Percentiles rank a stretch among this genome's conserved stretches.
Conservation (phyloP, 2,329 filamentous ascomycete species). For the Colletotrichum scovillei region DNA sequence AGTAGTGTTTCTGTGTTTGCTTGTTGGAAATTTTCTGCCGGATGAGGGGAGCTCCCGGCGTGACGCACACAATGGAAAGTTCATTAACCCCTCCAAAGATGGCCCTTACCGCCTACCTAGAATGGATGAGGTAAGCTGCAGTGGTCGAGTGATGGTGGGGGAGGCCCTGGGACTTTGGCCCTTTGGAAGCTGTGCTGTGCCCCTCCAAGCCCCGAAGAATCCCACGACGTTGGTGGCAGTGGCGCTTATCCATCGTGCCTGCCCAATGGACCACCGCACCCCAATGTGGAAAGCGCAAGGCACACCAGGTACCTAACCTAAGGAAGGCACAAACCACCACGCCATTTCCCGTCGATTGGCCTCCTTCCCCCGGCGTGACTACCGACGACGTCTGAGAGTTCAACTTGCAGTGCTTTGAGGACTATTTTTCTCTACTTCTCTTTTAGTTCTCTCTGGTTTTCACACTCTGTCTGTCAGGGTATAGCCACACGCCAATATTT, state of each 20-base stretch:
- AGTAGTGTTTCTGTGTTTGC: background rate
- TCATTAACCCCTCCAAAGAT: slow-evolving; percentile 4
- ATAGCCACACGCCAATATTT: background rate
- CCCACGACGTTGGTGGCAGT: background rate
- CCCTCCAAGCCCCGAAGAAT: slow-evolving; percentile 17
- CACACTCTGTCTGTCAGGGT: background rate
- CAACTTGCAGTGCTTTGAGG: background rate
- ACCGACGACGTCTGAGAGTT: background rate
- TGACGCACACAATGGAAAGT: slow-evolving; percentile 25
- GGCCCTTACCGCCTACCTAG: slow-evolving; percentile 18
- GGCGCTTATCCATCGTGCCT: background rate
- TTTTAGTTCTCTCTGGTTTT: too few species aligned
- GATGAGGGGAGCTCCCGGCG: slow-evolving; percentile 25
- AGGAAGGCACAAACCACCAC: slow-evolving; percentile 1
- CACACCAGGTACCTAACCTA: background rate
- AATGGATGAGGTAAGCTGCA: background rate
- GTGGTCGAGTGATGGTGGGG: background rate
- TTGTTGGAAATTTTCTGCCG: slow-evolving; percentile 36
- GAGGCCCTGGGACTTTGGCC: background rate
- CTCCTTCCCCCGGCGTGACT: slow-evolving; percentile 16
- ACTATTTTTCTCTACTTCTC: background rate
- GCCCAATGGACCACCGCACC: background rate
- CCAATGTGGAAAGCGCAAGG: slow-evolving; percentile 9
- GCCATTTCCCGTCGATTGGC: background rate
- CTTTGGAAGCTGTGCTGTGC: background rate